Percentiles rank a stretch among this genome's conserved stretches.
Evolutionary conservation across 1,284 basidiomycete genomes (phyloP).

Genomic region (Apiotrichum sp.): DNA sequence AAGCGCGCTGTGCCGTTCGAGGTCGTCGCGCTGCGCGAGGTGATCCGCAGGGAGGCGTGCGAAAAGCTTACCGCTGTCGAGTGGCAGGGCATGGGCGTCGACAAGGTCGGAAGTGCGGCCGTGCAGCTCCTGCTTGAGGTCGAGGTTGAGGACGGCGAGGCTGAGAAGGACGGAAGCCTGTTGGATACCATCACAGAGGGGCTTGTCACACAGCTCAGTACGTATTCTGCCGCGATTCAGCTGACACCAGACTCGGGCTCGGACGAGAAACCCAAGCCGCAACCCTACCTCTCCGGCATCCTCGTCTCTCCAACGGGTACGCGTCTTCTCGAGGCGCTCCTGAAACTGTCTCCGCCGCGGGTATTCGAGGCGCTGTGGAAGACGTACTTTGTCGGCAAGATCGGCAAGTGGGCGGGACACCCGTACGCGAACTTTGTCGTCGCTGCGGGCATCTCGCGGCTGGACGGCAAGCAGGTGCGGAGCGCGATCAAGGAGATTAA

Average conservation of each 20-base stretch:
- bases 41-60: conserved; percentile 55
- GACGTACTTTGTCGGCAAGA: conserved; percentile 65
- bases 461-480: conserved; percentile 55
- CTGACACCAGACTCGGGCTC: conserved; percentile 42
- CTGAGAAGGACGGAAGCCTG: conserved; percentile 61
- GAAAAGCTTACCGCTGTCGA: conserved; percentile 62
- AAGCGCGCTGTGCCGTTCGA: conserved; percentile 32
- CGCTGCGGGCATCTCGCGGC: conserved; percentile 64
- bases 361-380: conserved; percentile 67
- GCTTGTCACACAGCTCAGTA: conserved; percentile 59
- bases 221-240: neutral
- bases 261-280: conserved; percentile 21
- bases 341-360: conserved; percentile 57
- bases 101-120: conserved; percentile 72
- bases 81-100: conserved; percentile 70
- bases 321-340: conserved; percentile 73
- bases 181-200: conserved; percentile 77
- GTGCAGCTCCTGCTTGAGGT: conserved; percentile 75
- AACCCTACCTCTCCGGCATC: conserved; percentile 57
- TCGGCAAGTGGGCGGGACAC: conserved; percentile 67
- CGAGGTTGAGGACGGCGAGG: conserved; percentile 61
- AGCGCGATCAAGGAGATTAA: conserved; percentile 58
- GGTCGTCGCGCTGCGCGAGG: conserved; percentile 18
- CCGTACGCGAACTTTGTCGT: conserved; percentile 89
- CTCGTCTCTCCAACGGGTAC: conserved; percentile 79